Evolutionary conservation across 768 basidiomycete species (phyloP).

Genomic region (Infundibulicybe gibba): DNA sequence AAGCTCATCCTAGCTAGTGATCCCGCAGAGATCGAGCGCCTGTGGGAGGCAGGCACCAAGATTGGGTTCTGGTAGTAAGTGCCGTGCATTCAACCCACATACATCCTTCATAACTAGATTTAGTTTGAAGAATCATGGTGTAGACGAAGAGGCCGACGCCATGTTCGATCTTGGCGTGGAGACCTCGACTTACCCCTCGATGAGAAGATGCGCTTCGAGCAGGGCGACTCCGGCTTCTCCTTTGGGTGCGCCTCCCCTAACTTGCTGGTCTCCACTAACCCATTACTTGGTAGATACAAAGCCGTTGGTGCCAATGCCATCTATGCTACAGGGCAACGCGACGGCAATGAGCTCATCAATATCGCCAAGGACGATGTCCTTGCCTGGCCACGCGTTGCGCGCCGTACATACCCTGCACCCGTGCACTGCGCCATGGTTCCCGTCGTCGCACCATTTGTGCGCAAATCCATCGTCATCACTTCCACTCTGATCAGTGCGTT

Average conservation of each 20-base stretch:
- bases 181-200: slow-evolving; percentile 49
- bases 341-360: slow-evolving; percentile 63
- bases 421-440: slow-evolving; percentile 47
- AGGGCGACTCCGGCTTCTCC: slow-evolving; percentile 43
- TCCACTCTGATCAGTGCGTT: slow-evolving; percentile 50
- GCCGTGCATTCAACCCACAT: slow-evolving; percentile 6
- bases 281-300: slow-evolving; percentile 53
- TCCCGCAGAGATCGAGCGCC: slow-evolving; percentile 38
- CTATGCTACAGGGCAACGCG: slow-evolving; percentile 52
- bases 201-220: no score
- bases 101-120: no score
- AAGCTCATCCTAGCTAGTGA: slow-evolving; percentile 38
- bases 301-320: slow-evolving; percentile 59
- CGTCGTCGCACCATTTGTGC: slow-evolving; percentile 49
- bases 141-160: slow-evolving; percentile 36
- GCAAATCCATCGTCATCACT: slow-evolving; percentile 55
- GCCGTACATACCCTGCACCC: slow-evolving; percentile 54
- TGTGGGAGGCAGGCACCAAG: slow-evolving; percentile 56
- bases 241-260: slow-evolving; percentile 27
- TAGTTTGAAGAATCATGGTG: slow-evolving; percentile 56
- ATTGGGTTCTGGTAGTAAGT: slow-evolving; percentile 70
- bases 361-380: slow-evolving; percentile 67
- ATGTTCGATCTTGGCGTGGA: slow-evolving; percentile 58
- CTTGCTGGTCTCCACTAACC: neutral
- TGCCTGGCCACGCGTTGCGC: slow-evolving; percentile 48